Evolutionary conservation across 2,329 filamentous ascomycete genomes (phyloP), one percentile per base, ranked within the genome.

Genomic region (Penicillium sp.): DNA sequence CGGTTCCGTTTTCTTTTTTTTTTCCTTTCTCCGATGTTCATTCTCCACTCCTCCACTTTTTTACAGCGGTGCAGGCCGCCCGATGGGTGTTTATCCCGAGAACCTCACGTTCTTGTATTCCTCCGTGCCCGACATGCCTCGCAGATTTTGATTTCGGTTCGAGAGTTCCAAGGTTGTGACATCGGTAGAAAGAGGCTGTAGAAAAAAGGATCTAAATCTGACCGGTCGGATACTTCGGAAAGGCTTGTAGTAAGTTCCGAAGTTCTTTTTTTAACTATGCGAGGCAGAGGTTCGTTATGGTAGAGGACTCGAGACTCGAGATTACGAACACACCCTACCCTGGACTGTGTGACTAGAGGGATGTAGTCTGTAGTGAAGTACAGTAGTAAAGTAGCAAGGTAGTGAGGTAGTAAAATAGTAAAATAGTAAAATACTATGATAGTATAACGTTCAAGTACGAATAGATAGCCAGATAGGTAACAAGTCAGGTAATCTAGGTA

Each of bases 51-150:
- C 18, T 18, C 18, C 18, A 18, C 18, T 18, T 18, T 60, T 54
- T 57, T 34, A 38, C 43, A 47, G 60, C 56, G 61, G 59, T 51
- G 54, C 55, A 62, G 36, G 45, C 58, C 59, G 54, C 62, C 61
- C 59, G 48, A 59, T 62, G 54, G 57, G 57, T 56, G 49, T 52
- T 51, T 51, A 54, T 52, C 43, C 62, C 57, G 56, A 58, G 47
- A 21, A 39, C 46, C 18, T 40, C 24, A 54, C 52, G 42, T 49
- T 40, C 22, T 52, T 49, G 24, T 46, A 42, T 42, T 40, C 24
- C 31, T 45, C n/a, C 21, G 38, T 40, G 38, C 38, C 31, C 47
- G 18, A 44, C 31, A 39, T 39, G 24, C 44, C 13, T 49, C 24
- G 34, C n/a, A 49, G 22, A 34, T 32, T 52, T 29, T 21, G n/a